These are phyloP conservation scores for Raddia distichophylla DNA, from an alignment of 176 grass and related monocot species.

Conservation along the genomic window DNA sequence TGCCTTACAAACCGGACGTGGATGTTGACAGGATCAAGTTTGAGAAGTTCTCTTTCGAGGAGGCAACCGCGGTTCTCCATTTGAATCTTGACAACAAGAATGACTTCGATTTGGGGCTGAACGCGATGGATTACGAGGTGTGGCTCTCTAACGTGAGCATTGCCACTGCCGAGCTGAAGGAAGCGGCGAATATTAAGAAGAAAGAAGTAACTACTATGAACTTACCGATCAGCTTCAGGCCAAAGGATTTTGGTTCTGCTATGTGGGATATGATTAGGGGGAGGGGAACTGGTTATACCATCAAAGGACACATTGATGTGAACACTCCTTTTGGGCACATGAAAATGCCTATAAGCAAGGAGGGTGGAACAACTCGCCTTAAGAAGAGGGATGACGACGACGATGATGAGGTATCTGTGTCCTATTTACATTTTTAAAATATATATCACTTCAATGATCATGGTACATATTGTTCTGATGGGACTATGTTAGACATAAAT, in stretches of 20 bases:
- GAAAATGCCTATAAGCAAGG: slow-evolving; percentile 86
- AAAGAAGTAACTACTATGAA: slow-evolving; percentile 72
- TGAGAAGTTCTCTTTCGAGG: slow-evolving; percentile 75
- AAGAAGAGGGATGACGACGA: slow-evolving; percentile 70
- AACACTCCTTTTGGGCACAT: slow-evolving; percentile 87
- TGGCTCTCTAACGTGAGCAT: slow-evolving; percentile 79
- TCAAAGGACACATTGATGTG: slow-evolving; percentile 88
- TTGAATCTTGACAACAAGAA: slow-evolving; percentile 92
- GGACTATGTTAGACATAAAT: not conserved
- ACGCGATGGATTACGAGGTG: slow-evolving; percentile 77
- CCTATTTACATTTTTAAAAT: not conserved
- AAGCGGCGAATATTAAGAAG: slow-evolving; percentile 67
- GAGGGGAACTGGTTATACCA: slow-evolving; percentile 76
- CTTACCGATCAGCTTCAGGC: slow-evolving; percentile 79
- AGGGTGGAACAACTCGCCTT: slow-evolving; percentile 78
- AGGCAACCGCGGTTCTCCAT: slow-evolving; percentile 65
- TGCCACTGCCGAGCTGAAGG: slow-evolving; percentile 63
- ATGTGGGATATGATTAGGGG: slow-evolving; percentile 99
- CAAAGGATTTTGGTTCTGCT: slow-evolving; percentile 91
- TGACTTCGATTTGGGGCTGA: slow-evolving; percentile 82
- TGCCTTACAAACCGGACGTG: slow-evolving; percentile 84
- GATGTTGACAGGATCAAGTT: slow-evolving; percentile 76
- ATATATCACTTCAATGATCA: not conserved
- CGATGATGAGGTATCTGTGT: slow-evolving; percentile 53
- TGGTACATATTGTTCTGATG: not conserved